phyloP scores from a whole-genome alignment of 306 rosid species.

The Glycine soja region DNA sequence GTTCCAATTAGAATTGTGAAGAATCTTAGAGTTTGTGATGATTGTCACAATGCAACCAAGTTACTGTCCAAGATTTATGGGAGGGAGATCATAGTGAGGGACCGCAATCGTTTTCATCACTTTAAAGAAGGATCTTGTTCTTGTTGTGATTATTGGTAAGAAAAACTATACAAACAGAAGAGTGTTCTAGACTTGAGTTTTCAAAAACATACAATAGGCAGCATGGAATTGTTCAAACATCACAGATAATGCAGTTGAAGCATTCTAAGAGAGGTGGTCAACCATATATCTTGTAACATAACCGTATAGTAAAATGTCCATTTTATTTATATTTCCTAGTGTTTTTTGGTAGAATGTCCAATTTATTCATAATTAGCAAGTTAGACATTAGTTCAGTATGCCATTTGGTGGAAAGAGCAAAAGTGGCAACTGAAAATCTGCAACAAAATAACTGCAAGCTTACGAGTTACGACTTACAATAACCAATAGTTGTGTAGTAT shows the following conservation, averaged over 20 bases:
- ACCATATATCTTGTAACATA: neutral
- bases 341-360: neutral
- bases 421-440: neutral
- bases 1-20: constrained; percentile 64
- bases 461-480: neutral
- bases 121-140: constrained; percentile 62
- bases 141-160: constrained; percentile 11
- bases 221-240: neutral
- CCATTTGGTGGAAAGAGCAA: neutral
- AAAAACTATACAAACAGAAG: neutral
- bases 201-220: neutral
- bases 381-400: neutral
- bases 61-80: constrained; percentile 66
- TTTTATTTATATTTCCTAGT: neutral
- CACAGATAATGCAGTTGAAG: constrained; percentile 1
- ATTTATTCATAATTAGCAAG: neutral
- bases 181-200: neutral
- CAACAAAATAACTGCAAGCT: neutral
- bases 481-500: neutral
- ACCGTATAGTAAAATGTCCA: neutral
- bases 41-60: constrained; percentile 71
- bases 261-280: neutral
- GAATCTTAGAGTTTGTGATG: constrained; percentile 73
- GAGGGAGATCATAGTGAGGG: constrained; percentile 68
- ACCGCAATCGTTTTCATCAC: constrained; percentile 75